Evolutionary conservation across 2,329 filamentous ascomycete species (phyloP).

Genomic region (Canariomyces notabilis): DNA sequence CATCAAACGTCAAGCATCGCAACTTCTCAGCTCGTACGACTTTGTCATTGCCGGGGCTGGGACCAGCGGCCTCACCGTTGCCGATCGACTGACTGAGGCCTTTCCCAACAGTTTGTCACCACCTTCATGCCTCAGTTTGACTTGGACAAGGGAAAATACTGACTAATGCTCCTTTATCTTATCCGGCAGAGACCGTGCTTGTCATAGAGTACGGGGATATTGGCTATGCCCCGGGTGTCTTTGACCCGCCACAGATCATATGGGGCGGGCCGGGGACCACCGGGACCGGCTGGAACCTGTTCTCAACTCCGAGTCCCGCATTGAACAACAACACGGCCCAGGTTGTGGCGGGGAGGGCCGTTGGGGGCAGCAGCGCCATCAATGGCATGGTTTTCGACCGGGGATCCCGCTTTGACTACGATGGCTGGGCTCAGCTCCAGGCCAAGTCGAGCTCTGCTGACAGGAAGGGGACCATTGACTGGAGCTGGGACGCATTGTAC

Average conservation of each 20-base stretch:
- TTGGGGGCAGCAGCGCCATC: constrained; percentile 33
- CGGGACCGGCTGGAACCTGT: constrained; percentile 16
- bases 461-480: constrained; percentile 23
- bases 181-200: constrained; percentile 15
- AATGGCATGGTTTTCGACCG: constrained; percentile 37
- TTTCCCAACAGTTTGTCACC: constrained; percentile 25
- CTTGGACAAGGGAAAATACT: neutral
- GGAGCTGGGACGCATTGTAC: constrained; percentile 32
- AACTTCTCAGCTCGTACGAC: constrained; percentile 27
- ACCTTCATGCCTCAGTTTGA: constrained; percentile 8
- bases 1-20: constrained; percentile 24
- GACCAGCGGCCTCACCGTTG: constrained; percentile 31
- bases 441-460: no score
- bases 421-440: constrained; percentile 29
- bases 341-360: constrained; percentile 31
- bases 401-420: constrained; percentile 31
- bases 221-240: constrained; percentile 17
- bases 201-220: constrained; percentile 24
- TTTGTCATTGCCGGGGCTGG: constrained; percentile 31
- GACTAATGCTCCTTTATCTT: neutral
- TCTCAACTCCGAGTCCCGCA: constrained; percentile 8
- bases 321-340: constrained; percentile 27
- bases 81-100: constrained; percentile 30
- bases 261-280: neutral
- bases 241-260: constrained; percentile 21